Conservation (phyloP, 305 asterid genomes). For the Solanum hybrid region DNA sequence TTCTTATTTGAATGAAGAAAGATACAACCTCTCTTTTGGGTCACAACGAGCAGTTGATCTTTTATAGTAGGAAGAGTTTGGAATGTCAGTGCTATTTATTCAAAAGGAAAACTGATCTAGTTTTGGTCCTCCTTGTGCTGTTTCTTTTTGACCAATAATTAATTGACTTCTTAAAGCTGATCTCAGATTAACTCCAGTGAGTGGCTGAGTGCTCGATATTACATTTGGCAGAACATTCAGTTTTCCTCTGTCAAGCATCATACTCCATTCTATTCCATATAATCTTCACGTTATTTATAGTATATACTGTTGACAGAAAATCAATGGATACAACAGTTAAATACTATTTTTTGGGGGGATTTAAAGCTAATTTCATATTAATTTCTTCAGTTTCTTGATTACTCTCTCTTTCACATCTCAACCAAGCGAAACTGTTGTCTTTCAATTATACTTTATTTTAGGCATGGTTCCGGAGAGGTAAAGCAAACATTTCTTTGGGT, state of each 20-base stretch:
- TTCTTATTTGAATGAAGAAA: neutral
- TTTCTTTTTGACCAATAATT: neutral
- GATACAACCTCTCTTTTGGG: neutral
- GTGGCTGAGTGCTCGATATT: neutral
- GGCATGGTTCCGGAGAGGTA: slow-evolving; percentile 96
- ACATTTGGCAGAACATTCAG: neutral
- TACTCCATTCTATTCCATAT: neutral
- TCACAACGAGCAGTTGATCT: neutral
- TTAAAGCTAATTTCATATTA: neutral
- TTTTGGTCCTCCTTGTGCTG: neutral
- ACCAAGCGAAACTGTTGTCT: slow-evolving; percentile 3
- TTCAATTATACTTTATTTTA: slow-evolving; percentile 17
- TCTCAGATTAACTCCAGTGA: neutral
- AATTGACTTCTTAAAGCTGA: neutral
- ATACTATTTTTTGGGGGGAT: neutral
- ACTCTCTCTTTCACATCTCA: neutral
- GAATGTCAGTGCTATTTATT: neutral
- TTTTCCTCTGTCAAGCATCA: neutral
- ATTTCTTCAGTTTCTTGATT: neutral
- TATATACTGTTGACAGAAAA: neutral
- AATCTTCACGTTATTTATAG: neutral
- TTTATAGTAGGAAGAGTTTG: neutral
- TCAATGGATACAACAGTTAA: neutral
- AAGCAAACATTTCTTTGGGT: slow-evolving; percentile 66
- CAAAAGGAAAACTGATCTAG: neutral